Evolutionary conservation across 768 basidiomycete genomes (phyloP).

Genomic region (Auricularia sp.): DNA sequence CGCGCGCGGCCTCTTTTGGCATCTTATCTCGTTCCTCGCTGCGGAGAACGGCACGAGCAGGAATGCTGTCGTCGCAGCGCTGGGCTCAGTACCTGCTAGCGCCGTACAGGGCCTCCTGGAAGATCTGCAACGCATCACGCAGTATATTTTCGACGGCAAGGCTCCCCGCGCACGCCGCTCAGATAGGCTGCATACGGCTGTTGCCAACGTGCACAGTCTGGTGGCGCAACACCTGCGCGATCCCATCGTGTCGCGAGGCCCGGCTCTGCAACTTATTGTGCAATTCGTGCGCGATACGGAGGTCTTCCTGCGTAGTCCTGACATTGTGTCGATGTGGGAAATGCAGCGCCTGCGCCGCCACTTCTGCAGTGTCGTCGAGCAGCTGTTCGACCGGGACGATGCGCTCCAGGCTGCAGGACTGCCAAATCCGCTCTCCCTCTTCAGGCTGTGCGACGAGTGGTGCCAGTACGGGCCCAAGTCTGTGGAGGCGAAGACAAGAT

Average conservation of each 20-base stretch:
- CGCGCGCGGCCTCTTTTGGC: constrained; percentile 73
- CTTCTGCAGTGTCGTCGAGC: constrained; percentile 84
- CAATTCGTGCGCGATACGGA: constrained; percentile 83
- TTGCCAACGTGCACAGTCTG: constrained; percentile 81
- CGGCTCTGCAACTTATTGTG: constrained; percentile 67
- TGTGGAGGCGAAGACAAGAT: constrained; percentile 60
- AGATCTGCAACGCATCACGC: constrained; percentile 68
- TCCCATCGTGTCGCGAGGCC: constrained; percentile 57
- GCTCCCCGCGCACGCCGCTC: constrained; percentile 55
- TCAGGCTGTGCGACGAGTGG: constrained; percentile 88
- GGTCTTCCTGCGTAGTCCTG: constrained; percentile 58
- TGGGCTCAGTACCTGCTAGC: constrained; percentile 73
- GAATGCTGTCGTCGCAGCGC: constrained; percentile 77
- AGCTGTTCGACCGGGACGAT: constrained; percentile 68
- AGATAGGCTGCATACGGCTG: constrained; percentile 73
- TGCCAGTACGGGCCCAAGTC: constrained; percentile 74
- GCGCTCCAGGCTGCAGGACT: constrained; percentile 66
- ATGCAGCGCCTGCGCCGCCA: constrained; percentile 77
- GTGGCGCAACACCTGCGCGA: constrained; percentile 70
- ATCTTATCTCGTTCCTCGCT: constrained; percentile 78
- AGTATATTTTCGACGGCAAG: constrained; percentile 80
- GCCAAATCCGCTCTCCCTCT: constrained; percentile 63
- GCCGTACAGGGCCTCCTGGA: constrained; percentile 77
- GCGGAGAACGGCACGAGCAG: constrained; percentile 77
- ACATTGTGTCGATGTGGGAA: constrained; percentile 65